phyloP scores from a whole-genome alignment of 371 early-diverging fungal genomes.

The Mucor ambiguus region DNA sequence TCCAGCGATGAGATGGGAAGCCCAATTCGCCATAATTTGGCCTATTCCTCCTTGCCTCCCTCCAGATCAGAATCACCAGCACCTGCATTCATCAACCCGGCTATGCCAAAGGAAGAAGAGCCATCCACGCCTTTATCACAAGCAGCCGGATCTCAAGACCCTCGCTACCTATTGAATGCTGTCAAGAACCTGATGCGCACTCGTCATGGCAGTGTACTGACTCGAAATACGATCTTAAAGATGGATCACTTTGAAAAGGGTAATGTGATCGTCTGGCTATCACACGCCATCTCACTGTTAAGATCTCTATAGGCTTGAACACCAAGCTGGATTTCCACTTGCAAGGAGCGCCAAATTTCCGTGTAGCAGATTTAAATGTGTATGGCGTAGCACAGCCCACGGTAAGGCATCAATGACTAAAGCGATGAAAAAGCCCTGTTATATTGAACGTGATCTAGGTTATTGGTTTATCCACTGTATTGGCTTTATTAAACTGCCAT shows the following conservation, averaged over 20 bases:
- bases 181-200: slow-evolving; percentile 40
- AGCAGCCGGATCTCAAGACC: slow-evolving; percentile 18
- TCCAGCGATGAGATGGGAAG: neutral
- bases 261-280: neutral
- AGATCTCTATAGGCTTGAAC: slow-evolving; percentile 39
- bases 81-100: neutral
- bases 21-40: neutral
- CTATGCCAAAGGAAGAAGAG: neutral
- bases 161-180: slow-evolving; percentile 27
- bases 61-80: neutral
- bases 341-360: slow-evolving; percentile 76
- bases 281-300: neutral
- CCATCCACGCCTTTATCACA: slow-evolving; percentile 1
- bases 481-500: slow-evolving; percentile 58
- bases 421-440: neutral
- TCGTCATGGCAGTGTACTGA: slow-evolving; percentile 57
- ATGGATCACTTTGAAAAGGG: slow-evolving; percentile 66
- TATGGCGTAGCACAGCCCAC: slow-evolving; percentile 75
- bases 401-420: slow-evolving; percentile 20
- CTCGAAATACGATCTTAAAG: slow-evolving; percentile 63
- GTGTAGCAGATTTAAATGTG: slow-evolving; percentile 59
- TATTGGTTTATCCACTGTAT: slow-evolving; percentile 61
- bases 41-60: neutral
- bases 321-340: slow-evolving; percentile 61
- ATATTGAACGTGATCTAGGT: slow-evolving; percentile 18